A percentile compares a stretch with the other conserved stretches of the same genome.
Evolutionary conservation across 805 yeast genomes (phyloP).

Genomic region (Sugiyamaella chiloensis): DNA sequence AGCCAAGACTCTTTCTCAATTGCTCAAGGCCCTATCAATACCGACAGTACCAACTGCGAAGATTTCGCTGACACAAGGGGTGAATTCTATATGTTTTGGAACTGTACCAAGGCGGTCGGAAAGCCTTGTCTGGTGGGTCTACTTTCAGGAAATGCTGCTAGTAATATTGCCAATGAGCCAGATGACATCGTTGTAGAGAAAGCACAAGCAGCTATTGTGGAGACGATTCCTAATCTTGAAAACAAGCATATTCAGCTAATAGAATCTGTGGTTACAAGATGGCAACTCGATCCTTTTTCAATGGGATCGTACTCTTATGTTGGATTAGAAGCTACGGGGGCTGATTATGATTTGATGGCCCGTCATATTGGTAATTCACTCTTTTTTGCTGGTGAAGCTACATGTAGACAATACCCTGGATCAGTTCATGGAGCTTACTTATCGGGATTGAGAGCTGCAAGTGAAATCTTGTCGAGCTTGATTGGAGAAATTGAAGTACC

Average conservation of each 20-base stretch:
- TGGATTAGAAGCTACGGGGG: slow-evolving; percentile 42
- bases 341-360: slow-evolving; percentile 40
- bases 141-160: slow-evolving; percentile 39
- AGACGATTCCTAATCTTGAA: slow-evolving; percentile 25
- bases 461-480: slow-evolving; percentile 38
- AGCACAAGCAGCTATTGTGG: slow-evolving; percentile 31
- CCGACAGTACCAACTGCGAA: slow-evolving; percentile 17
- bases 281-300: slow-evolving; percentile 79
- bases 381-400: slow-evolving; percentile 45
- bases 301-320: slow-evolving; percentile 69
- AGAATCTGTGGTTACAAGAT: slow-evolving; percentile 52
- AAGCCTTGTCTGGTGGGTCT: slow-evolving; percentile 39
- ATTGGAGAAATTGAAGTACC: slow-evolving; percentile 41
- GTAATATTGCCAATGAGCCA: slow-evolving; percentile 28
- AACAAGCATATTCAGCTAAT: slow-evolving; percentile 27
- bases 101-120: slow-evolving; percentile 35
- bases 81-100: slow-evolving; percentile 38
- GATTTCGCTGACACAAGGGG: slow-evolving; percentile 34
- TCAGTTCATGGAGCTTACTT: slow-evolving; percentile 44
- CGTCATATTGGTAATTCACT: slow-evolving; percentile 36
- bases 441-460: slow-evolving; percentile 42
- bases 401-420: slow-evolving; percentile 40
- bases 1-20: slow-evolving; percentile 33
- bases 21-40: slow-evolving; percentile 27
- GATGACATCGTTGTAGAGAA: slow-evolving; percentile 35